Base-by-base conservation (phyloP, 1,284 basidiomycete genomes). In the Fomitopsis schrenkii region DNA sequence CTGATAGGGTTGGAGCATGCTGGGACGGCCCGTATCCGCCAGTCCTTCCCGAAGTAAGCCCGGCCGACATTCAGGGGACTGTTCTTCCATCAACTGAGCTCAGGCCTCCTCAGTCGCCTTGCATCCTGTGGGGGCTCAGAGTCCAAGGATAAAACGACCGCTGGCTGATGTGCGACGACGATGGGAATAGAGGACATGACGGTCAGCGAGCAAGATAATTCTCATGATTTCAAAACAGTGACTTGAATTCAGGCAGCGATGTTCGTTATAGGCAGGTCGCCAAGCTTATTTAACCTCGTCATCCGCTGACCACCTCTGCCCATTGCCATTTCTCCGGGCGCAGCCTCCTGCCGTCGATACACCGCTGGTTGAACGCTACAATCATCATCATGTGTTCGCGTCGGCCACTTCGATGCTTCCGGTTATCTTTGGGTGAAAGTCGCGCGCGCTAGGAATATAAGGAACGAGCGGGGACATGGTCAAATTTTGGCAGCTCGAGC, bases 281-380 rank as follows among this genome's bases (percentile, higher is more conserved):
- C 6, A 36, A 36, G 52, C 52, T 53, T 53, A 38, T 53, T 30
- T 15, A 33, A 33, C 30, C 30, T 8, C 35, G n/a, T 54, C 36
- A 35, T 54, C 52, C 52, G 30, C 30, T 53, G 52, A 54, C 52
- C 52, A 54, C 52, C 14, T 26, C 45, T 46, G 44, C 2, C 22
- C 52, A 54, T 46, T 58, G 6, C 22, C 52, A 54, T 46, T 58
- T 46, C 48, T 59, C 56, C 44, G 56, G 10, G 52, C 52, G 36
- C 35, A 54, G 35, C 14, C 28, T 36, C 35, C 52, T 35, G 22
- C 35, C 35, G 35, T 54, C 35, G 52, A 38, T 33, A 50, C 35
- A 54, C 36, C 52, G 6, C 52, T 54, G 9, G 17, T 5, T 26
- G 35, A 15, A 40, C 35, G 19, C 15, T n/a, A 50, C 48, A 10